Evolutionary conservation across 2,329 filamentous ascomycete species (phyloP), one percentile per base, ranked within the genome.

Genomic region (Fusarium caatingaense): DNA sequence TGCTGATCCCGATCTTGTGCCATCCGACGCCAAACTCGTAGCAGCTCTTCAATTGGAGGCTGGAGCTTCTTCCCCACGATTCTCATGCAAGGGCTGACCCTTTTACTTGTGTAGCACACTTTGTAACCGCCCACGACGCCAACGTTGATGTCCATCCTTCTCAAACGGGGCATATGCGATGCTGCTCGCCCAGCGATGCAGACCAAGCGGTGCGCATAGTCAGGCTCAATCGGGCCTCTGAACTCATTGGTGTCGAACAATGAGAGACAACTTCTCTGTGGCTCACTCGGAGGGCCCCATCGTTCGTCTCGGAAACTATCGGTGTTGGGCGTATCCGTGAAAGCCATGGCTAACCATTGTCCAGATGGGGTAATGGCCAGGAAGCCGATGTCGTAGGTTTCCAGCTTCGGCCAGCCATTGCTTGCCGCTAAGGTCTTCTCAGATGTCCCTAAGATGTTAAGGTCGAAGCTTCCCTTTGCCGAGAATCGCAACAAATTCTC

Each of bases 221-320:
- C 44, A 16, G 61, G 30, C 7, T 66, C 55, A 8, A 60, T 40
- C 2, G 63, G 61, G 8, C 63, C 63, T 37, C 63, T 59, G 11
- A 60, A 66, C 13, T 60, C 63, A 23, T 65, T 54, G 16, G 34
- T 46, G 3, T 45, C 21, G n/a, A 54, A 45, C 2, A 15, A 23
- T 4, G 61, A 56, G 8, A 48, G 16, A 0, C 23, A 30, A 11
- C 58, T 47, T 21, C 60, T 46, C 8, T 44, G 23, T 2, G 6
- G 18, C 4, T 42, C 60, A 20, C 37, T 48, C 1, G 60, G 58
- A 8, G 34, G 5, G 0, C 58, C 60, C 60, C 60, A 64, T 32
- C 58, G 42, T 48, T 63, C 51, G 23, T 28, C 21, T 30, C 30
- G 40, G 25, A 48, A 56, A 30, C 30, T 25, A 18, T 64, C 58